phyloP scores from a whole-genome alignment of 129 eudicot species.

The Deinandra increscens region DNA sequence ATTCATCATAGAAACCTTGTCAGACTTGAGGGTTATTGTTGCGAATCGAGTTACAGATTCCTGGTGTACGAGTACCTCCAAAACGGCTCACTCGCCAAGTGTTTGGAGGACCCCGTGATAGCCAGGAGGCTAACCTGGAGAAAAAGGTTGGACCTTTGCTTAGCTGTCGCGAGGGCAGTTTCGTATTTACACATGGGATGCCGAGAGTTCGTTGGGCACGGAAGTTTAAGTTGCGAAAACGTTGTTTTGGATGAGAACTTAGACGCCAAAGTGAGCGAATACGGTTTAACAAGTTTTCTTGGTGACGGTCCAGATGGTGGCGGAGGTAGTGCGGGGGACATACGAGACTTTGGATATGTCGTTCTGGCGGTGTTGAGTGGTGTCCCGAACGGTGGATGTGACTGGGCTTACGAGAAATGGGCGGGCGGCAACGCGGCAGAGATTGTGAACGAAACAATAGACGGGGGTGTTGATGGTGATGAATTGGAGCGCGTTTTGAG shows the following conservation, averaged over 20 bases:
- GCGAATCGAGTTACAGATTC: constrained; percentile 47
- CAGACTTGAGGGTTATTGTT: constrained; percentile 62
- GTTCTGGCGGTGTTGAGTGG: constrained; percentile 47
- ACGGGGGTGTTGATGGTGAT: constrained; percentile 42
- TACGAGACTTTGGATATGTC: constrained; percentile 52
- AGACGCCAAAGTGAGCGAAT: constrained; percentile 61
- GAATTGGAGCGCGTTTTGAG: constrained; percentile 57
- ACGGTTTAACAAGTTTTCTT: constrained; percentile 34
- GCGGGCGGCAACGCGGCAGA: constrained; percentile 22
- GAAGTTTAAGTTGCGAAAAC: constrained; percentile 47
- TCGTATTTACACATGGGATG: constrained; percentile 69
- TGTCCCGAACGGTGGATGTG: constrained; percentile 26
- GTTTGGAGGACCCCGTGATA: constrained; percentile 48
- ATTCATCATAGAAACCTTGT: constrained; percentile 60
- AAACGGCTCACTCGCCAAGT: constrained; percentile 44
- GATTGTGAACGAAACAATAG: constrained; percentile 39
- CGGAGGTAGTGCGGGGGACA: constrained; percentile 47
- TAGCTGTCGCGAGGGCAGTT: constrained; percentile 57
- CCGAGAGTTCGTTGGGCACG: constrained; percentile 65
- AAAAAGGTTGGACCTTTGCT: constrained; percentile 53
- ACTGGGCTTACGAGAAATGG: constrained; percentile 54
- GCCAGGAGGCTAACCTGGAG: constrained; percentile 56
- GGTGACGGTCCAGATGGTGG: constrained; percentile 25
- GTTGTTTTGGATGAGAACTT: constrained; percentile 54
- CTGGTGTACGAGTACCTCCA: constrained; percentile 51